phyloP scores from a whole-genome alignment of 371 early-diverging fungal species.

The Apophysomyces elegans region DNA sequence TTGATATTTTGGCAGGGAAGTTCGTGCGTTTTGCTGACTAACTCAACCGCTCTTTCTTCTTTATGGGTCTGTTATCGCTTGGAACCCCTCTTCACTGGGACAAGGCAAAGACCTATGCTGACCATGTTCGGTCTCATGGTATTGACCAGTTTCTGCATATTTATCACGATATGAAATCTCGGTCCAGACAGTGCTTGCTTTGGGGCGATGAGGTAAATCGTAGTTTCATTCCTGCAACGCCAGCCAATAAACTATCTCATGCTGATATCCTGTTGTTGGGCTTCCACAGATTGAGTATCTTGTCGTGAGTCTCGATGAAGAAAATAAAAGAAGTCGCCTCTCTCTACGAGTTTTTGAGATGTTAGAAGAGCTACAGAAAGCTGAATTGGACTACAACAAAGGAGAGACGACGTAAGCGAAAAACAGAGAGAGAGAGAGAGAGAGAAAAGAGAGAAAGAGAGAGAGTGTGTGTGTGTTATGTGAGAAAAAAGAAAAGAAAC shows the following conservation, averaged over 20 bases:
- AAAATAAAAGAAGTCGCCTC: conserved; percentile 71
- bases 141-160: conserved; percentile 93
- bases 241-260: not conserved
- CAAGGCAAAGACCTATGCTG: conserved; percentile 84
- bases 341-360: conserved; percentile 87
- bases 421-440: not conserved
- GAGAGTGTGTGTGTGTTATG: no score
- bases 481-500: not conserved
- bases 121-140: conserved; percentile 91
- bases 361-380: conserved; percentile 73
- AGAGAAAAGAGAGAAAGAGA: not conserved
- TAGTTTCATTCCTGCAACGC: not conserved
- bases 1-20: not conserved
- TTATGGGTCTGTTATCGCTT: conserved; percentile 93
- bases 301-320: conserved; percentile 82
- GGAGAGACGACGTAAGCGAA: conserved; percentile 39
- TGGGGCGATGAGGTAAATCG: conserved; percentile 96
- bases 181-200: conserved; percentile 75
- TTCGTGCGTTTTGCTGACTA: conserved; percentile 10
- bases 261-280: not conserved
- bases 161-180: conserved; percentile 79
- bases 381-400: conserved; percentile 67
- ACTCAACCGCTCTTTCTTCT: conserved; percentile 7
- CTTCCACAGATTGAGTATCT: conserved; percentile 86
- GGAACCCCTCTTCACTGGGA: conserved; percentile 97